Evolutionary conservation across 164 flowering plant genomes (phyloP), one percentile per base, ranked within the genome.

Genomic region (Taxillus chinensis): DNA sequence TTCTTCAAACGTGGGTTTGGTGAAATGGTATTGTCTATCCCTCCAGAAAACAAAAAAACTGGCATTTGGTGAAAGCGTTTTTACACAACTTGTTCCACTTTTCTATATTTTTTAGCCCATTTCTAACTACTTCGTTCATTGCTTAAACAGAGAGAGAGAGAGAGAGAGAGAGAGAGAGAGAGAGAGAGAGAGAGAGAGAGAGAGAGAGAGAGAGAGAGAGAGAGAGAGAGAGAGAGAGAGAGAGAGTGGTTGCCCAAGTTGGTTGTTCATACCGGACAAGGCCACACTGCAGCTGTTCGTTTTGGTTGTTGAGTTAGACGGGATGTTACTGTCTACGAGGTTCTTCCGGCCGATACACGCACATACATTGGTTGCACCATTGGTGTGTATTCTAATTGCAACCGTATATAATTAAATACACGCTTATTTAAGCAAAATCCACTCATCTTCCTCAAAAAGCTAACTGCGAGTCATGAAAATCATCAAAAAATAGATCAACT

Each of bases 51-150:
- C 62, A 67, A 63, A 27, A 27, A 27, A 27, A 2, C 27, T 27
- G 27, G 66, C 58, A 39, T 61, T 56, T 65, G 67, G 74, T 64
- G 60, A 81, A 79, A 79, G 83, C 41, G 72, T 67, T 71, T 86
- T 82, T 79, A 64, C 71, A 73, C 69, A 27, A 77, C 83, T 64
- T 69, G 39, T 11, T 14, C 45, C n/a, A 45, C 7, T 14, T 13
- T 46, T 27, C 27, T 27, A 27, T 27, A 2, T 27, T 27, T 27
- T 27, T 27, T 37, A 62, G 62, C 59, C 64, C 37, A 8, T 13
- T 63, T 53, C 71, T 70, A 70, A 61, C 74, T 60, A 66, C 68
- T 65, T 68, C 57, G 43, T 58, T 60, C 39, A 16, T 39, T 42
- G 60, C 10, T 38, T 39, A 14, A 8, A 37, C 53, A 13, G 13